Conservation (phyloP, 306 rosid genomes). For the Dryas drummondii region DNA sequence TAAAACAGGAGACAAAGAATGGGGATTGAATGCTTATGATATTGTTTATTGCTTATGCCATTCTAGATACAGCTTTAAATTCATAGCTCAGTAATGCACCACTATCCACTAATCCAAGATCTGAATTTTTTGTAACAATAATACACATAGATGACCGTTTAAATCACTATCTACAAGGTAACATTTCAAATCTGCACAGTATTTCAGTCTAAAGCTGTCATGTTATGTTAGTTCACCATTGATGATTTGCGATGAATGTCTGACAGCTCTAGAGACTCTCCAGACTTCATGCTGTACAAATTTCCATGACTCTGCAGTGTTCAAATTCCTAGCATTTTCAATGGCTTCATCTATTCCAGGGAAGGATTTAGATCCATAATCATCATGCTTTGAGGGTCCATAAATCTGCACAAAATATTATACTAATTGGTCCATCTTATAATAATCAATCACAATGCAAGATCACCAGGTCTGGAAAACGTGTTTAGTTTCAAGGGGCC, state of each 20-base stretch:
- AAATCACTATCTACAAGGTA: not conserved
- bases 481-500: not conserved
- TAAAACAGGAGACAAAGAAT: too few species aligned
- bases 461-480: not conserved
- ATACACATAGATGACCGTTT: too few species aligned
- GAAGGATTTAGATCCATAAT: constrained; percentile 56
- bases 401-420: constrained; percentile 42
- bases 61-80: too few species aligned
- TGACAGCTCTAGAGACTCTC: constrained; percentile 67
- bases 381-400: constrained; percentile 60
- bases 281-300: constrained; percentile 63
- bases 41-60: too few species aligned
- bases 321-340: constrained; percentile 37
- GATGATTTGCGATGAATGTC: constrained; percentile 51
- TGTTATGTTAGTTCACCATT: constrained; percentile 55
- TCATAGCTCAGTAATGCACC: too few species aligned
- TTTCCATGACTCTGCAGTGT: constrained; percentile 54
- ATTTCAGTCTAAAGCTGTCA: constrained; percentile 12
- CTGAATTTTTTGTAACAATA: too few species aligned
- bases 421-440: not conserved
- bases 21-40: too few species aligned
- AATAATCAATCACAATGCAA: not conserved
- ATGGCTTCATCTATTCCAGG: constrained; percentile 59
- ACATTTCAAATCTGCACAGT: not conserved
- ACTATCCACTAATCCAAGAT: too few species aligned